Evolutionary conservation across 139 green algal genomes (phyloP).

Genomic region (Chlorella vulgaris): DNA sequence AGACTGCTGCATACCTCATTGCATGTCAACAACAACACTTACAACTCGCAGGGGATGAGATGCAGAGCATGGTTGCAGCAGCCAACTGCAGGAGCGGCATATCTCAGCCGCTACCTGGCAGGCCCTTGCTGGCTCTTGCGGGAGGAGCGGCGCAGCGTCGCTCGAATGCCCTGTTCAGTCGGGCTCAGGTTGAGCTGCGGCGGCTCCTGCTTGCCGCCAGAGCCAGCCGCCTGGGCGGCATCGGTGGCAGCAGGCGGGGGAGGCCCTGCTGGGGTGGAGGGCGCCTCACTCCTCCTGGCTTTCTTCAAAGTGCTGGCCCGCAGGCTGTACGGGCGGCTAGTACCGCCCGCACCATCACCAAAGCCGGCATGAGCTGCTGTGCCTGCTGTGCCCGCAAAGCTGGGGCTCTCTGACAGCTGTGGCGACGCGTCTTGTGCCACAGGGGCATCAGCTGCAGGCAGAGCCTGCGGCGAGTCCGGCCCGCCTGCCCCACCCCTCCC

Average conservation of each 20-base stretch:
- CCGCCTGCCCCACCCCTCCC: too few relatives aligned
- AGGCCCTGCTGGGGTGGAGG: not conserved
- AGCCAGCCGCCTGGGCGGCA: not conserved
- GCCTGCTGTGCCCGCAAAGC: not conserved
- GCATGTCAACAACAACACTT: too few relatives aligned
- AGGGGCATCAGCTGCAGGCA: not conserved
- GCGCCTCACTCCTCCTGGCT: not conserved
- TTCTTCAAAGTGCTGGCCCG: slow-evolving; percentile 18
- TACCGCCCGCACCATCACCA: not conserved
- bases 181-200: slow-evolving; percentile 35
- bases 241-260: not conserved
- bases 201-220: not conserved
- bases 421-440: slow-evolving; percentile 28
- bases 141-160: slow-evolving; percentile 25
- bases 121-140: slow-evolving; percentile 31
- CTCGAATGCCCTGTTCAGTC: slow-evolving; percentile 42
- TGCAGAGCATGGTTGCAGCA: too few relatives aligned
- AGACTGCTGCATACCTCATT: too few relatives aligned
- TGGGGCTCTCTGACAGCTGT: slow-evolving; percentile 11
- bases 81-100: too few relatives aligned
- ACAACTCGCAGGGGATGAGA: too few relatives aligned
- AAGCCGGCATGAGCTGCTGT: too few relatives aligned
- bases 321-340: slow-evolving; percentile 8
- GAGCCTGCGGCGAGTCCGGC: too few relatives aligned
- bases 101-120: too few relatives aligned